Base-by-base conservation (phyloP, 495 filamentous ascomycete species). In the Annulohypoxylon bovei region DNA sequence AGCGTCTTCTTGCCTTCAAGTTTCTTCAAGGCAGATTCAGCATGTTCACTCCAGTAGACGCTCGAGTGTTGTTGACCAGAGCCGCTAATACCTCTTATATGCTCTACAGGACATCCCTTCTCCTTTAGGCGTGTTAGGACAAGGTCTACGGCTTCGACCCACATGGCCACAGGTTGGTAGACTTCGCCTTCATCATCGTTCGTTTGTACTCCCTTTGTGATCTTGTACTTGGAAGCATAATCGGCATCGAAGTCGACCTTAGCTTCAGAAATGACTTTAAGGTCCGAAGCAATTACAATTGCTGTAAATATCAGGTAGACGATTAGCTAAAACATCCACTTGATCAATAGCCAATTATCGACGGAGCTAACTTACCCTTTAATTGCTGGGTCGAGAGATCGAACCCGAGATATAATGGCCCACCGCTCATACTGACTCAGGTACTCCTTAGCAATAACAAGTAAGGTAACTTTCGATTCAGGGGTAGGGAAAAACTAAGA, bases 31-130 rank as follows among this genome's bases (percentile, higher is more conserved):
- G 91, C 70, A 4, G 70, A 54, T 76, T 94, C 92, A n/a, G 90
- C 94, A 59, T 90, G 81, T 16, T 80, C 65, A 25, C 85, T 89
- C 95, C 95, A 98, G 82, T 96, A 90, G 4, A 99, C 93, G 76
- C 94, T 98, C 6, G 94, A 95, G 75, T 98, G 95, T 81, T 99
- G 95, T 83, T 97, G 95, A 60, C 95, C 95, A 11, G 95, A 95
- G 27, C 92, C 95, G 69, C 91, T 94, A 70, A 99, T 86, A 20
- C 94, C 95, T 70, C 85, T 87, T 25, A 99, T 89, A 22, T 88
- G 87, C 58, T 82, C 76, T 70, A 97, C 92, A 65, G 96, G 93
- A 37, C 94, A 86, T 0, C 91, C 90, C 62, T 88, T 85, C 46
- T 89, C 84, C 73, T 89, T 84, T 65, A 99, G 83, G 20, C 88